phyloP scores from a whole-genome alignment of 2,329 filamentous ascomycete genomes.

The Colletotrichum abscissum region DNA sequence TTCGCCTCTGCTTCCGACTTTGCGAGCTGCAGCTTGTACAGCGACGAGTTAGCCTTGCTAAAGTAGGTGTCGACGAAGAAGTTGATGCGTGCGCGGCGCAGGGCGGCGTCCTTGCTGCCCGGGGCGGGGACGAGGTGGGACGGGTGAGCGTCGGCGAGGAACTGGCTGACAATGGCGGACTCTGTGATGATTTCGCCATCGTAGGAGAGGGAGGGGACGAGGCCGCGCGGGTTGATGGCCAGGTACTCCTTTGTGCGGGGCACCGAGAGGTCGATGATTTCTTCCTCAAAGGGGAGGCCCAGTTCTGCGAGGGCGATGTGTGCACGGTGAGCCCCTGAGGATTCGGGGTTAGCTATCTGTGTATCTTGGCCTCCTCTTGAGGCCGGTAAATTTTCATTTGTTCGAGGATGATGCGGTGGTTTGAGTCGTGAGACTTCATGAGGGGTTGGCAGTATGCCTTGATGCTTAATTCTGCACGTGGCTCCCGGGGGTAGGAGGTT shows the following conservation, averaged over 20 bases:
- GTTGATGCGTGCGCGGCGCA: slow-evolving; percentile 72
- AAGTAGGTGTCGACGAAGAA: slow-evolving; percentile 81
- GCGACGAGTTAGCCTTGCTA: slow-evolving; percentile 65
- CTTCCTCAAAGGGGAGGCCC: slow-evolving; percentile 73
- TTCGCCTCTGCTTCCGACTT: slow-evolving; percentile 62
- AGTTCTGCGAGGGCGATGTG: slow-evolving; percentile 78
- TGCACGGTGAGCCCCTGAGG: slow-evolving; percentile 74
- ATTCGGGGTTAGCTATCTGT: not conserved
- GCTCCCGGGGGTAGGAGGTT: not conserved
- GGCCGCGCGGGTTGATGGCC: slow-evolving; percentile 80
- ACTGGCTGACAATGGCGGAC: slow-evolving; percentile 78
- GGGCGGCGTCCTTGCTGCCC: slow-evolving; percentile 62
- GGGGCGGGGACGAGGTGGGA: slow-evolving; percentile 72
- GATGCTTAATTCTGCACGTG: not conserved
- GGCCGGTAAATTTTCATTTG: too few relatives aligned
- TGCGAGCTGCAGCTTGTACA: slow-evolving; percentile 59
- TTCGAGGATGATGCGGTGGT: too few relatives aligned
- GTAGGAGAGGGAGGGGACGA: slow-evolving; percentile 78
- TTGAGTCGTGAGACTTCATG: too few relatives aligned
- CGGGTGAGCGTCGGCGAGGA: slow-evolving; percentile 76
- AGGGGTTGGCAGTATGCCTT: not conserved
- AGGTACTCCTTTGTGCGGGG: slow-evolving; percentile 82
- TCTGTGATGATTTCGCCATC: slow-evolving; percentile 77
- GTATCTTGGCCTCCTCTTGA: not conserved
- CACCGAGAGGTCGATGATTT: slow-evolving; percentile 76